Evolutionary conservation across 129 eudicot genomes (phyloP).

Genomic region (Deinandra increscens): DNA sequence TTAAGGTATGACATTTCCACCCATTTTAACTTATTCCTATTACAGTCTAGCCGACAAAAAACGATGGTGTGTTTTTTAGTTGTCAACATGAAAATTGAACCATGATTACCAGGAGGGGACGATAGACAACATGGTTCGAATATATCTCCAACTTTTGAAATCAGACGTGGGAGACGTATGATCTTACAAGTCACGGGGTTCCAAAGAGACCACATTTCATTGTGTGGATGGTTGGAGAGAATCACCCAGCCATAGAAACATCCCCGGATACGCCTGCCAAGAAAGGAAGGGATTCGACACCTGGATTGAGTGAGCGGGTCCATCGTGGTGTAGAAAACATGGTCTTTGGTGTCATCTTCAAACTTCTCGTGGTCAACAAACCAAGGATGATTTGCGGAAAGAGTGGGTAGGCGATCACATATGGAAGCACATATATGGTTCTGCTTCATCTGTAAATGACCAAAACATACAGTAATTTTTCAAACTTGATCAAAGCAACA

Average conservation of each 20-base stretch:
- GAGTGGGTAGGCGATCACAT: neutral
- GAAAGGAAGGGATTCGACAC: neutral
- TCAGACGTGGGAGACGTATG: constrained; percentile 5
- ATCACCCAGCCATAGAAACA: constrained; percentile 10
- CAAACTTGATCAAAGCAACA: too few species aligned
- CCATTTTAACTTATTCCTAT: constrained; percentile 24
- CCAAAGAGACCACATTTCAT: neutral
- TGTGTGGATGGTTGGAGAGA: constrained; percentile 2
- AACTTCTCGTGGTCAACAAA: neutral
- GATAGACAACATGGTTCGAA: constrained; percentile 15
- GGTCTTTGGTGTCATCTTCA: neutral
- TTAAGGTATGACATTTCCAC: constrained; percentile 15
- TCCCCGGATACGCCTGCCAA: neutral
- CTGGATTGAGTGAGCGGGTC: neutral
- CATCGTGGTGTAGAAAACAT: neutral
- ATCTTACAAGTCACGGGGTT: neutral
- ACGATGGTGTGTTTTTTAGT: neutral
- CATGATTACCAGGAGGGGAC: constrained; percentile 5
- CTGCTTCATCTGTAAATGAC: too few species aligned
- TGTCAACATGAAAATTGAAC: constrained; percentile 15
- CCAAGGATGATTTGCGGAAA: neutral
- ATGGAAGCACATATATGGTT: neutral
- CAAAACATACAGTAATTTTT: too few species aligned
- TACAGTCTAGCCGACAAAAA: constrained; percentile 12
- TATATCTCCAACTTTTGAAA: neutral